Evolutionary conservation across 169 alveolate genomes (phyloP).

Genomic region (Plasmodium vinckei): DNA sequence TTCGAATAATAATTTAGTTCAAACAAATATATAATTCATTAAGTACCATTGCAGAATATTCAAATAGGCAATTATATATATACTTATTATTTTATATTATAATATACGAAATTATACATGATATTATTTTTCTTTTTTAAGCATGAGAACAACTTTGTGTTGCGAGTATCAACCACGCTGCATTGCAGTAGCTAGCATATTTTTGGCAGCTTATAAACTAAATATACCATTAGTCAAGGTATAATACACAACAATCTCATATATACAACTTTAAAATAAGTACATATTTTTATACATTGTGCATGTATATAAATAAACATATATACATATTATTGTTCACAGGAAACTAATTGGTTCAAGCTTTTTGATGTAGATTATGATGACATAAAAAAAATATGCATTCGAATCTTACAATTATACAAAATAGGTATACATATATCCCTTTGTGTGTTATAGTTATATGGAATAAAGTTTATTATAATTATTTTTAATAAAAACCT

Average conservation of each 20-base stretch:
- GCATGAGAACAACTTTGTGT: conserved; percentile 85
- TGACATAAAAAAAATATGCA: conserved; percentile 82
- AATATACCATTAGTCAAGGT: conserved; percentile 80
- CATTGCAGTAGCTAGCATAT: conserved; percentile 84
- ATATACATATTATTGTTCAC: background rate
- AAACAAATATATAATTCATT: too few relatives aligned
- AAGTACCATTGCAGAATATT: too few relatives aligned
- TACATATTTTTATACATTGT: conserved; percentile 16
- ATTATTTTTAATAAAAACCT: background rate
- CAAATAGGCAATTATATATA: too few relatives aligned
- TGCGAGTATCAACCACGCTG: conserved; percentile 85
- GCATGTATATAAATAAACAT: background rate
- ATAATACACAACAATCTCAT: background rate
- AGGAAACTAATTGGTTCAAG: conserved; percentile 81
- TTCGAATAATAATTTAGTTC: too few relatives aligned
- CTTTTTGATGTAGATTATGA: conserved; percentile 84
- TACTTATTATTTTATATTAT: too few relatives aligned
- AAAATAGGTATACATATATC: conserved; percentile 49
- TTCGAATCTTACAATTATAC: conserved; percentile 80
- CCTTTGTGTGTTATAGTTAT: background rate
- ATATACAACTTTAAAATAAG: background rate
- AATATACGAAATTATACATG: too few relatives aligned
- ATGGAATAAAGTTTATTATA: background rate
- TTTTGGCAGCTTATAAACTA: conserved; percentile 82
- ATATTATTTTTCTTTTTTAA: conserved; percentile 21